Evolutionary conservation across 768 basidiomycete genomes (phyloP), one percentile per base, ranked within the genome.

Genomic region (Collybiopsis luxurians): DNA sequence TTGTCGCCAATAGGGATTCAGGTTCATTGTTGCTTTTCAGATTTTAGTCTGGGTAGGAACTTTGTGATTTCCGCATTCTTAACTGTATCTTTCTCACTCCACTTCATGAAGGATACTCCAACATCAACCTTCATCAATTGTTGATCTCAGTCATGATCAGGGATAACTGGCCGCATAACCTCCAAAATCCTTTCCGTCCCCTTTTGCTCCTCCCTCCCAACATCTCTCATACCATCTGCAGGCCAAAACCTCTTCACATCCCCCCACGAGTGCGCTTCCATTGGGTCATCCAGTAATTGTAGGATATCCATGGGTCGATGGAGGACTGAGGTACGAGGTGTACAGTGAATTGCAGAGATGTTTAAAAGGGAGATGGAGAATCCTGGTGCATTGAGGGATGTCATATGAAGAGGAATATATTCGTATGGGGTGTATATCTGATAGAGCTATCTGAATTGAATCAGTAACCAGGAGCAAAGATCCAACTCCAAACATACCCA

Each of bases 301-400:
- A 71, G 62, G 0, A 80, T 34, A 24, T 60, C 49, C 28, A 68
- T 15, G 53, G 27, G 43, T 15, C 49, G 45, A 38, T 38, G 38
- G 30, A 46, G 38, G 9, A 19, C 43, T 24, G 50, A 39, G 5
- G 36, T 13, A 3, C 34, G 50, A 6, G 50, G 23, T 39, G 50
- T 12, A 28, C 55, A 63, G 11, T 65, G 36, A 21, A 75, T 64
- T 26, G 64, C 66, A 15, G 77, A 73, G 24, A 77, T 59, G 60
- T 84, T 82, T 12, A 83, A 69, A 3, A 82, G 63, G 15, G 80
- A 80, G 40, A 83, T 66, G 2, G 80, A 83, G 63, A 84, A 79
- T 24, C 82, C 82, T 1, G 83, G 82, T n/a, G 80, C 80, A 62
- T 84, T 83, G 58, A 84, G 74, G 7, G 80, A 82, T 2, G 82